Evolutionary conservation across 352 stramenopile genomes (phyloP), one percentile per base, ranked within the genome.

Genomic region (Phytophthora quininea): DNA sequence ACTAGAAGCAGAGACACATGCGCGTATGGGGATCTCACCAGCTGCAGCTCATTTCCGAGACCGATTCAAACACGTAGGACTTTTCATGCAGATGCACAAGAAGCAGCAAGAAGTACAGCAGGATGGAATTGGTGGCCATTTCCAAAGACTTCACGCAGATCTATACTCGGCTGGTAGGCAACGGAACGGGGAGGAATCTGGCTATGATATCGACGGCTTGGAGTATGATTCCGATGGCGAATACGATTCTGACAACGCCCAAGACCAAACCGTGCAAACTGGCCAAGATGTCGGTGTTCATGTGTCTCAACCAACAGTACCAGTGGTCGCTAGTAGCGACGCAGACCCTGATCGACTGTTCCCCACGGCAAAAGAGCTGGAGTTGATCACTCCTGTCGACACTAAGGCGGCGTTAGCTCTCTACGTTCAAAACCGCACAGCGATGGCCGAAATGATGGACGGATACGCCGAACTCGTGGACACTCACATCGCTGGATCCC

Each of bases 361-460:
- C 37, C 83, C 79, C 0, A 87, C 66, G 0, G 42, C 69, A 8
- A 46, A 81, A 8, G 83, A 91, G 58, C 65, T 93, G 40, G 78
- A 85, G 50, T 58, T 73, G n/a, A 52, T 92, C 11, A 74, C 82
- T 24, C 84, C 82, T 0, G 60, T 93, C 33, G 83, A 93, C 55
- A 90, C 79, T 0, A 88, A 82, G 53, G 74, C 76, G 1, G 68
- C 77, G 1, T 61, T 80, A 37, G 62, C 65, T 14, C 70, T 92
- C 19, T 93, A 92, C 54, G 61, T 84, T 19, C 79, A 91, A 42
- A 91, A 90, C 67, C 71, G 78, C 14, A 67, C 61, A 12, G 83
- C 82, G 7, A 74, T 90, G 64, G 51, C 76, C 3, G 86, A 92
- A 47, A 93, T 93, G 86, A 69, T 93, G 9, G 73, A 89, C 42